Evolutionary conservation across 768 basidiomycete species (phyloP).

Genomic region (Hydnomerulius pinastri): DNA sequence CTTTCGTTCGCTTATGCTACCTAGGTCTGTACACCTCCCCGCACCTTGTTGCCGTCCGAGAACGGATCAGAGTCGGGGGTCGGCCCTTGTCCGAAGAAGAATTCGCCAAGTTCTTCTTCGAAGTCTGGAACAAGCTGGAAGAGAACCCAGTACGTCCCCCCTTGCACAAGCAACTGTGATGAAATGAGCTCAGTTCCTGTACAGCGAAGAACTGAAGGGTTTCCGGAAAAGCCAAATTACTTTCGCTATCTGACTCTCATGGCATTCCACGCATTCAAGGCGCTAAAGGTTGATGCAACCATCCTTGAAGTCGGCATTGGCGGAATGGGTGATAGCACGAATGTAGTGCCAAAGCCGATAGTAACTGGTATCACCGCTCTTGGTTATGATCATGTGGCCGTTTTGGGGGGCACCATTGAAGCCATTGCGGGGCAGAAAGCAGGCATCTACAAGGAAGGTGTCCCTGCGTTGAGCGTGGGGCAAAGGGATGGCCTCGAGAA

Average conservation of each 20-base stretch:
- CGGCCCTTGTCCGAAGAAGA: constrained; percentile 82
- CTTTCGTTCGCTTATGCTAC: background rate
- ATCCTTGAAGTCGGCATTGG: constrained; percentile 97
- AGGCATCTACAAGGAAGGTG: constrained; percentile 93
- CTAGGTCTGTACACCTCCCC: constrained; percentile 95
- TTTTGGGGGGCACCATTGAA: constrained; percentile 83
- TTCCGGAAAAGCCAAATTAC: constrained; percentile 81
- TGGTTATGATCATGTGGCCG: constrained; percentile 87
- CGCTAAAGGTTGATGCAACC: constrained; percentile 82
- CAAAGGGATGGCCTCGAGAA: constrained; percentile 72
- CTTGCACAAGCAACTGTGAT: background rate
- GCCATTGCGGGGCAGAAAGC: constrained; percentile 97
- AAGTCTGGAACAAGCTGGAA: constrained; percentile 89
- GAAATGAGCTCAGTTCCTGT: constrained; percentile 6
- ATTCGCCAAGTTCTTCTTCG: constrained; percentile 92
- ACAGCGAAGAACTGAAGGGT: constrained; percentile 53
- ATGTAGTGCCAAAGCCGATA: constrained; percentile 89
- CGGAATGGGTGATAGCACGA: constrained; percentile 92
- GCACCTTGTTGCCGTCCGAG: constrained; percentile 92
- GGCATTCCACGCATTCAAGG: constrained; percentile 87
- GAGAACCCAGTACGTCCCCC: constrained; percentile 56
- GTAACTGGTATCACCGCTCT: constrained; percentile 88
- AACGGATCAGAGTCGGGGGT: constrained; percentile 93
- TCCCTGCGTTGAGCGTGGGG: constrained; percentile 81
- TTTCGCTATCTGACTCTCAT: constrained; percentile 92